Conservation (phyloP, 495 filamentous ascomycete genomes). For the Xylaria acuta region DNA sequence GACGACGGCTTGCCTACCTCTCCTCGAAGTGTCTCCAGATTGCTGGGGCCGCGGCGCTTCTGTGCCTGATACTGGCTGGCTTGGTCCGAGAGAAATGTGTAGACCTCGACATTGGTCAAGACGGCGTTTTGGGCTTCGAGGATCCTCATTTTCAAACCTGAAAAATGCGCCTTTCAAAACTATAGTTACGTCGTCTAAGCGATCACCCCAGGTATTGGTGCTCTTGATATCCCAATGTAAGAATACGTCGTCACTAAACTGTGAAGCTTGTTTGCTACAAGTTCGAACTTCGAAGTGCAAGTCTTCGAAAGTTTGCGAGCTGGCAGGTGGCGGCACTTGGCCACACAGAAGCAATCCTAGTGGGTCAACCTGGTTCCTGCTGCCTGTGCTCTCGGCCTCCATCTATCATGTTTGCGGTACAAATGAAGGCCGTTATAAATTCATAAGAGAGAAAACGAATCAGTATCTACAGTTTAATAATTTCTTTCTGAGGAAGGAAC, state of each 20-base stretch:
- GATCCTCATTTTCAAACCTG: conserved; percentile 52
- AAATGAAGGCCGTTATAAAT: too few relatives aligned
- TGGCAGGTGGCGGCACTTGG: conserved; percentile 1
- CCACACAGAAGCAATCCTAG: background rate
- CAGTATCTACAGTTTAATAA: too few relatives aligned
- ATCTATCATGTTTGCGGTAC: too few relatives aligned
- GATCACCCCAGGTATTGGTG: background rate
- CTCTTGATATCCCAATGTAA: background rate
- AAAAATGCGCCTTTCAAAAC: background rate
- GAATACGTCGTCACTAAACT: background rate
- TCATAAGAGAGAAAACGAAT: too few relatives aligned
- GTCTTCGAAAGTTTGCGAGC: background rate
- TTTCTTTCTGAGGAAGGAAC: too few relatives aligned
- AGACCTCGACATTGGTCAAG: conserved; percentile 57
- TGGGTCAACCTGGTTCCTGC: too few relatives aligned
- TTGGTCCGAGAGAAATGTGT: conserved; percentile 52
- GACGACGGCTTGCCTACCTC: conserved; percentile 34
- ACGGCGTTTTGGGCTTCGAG: conserved; percentile 54
- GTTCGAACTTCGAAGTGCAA: background rate
- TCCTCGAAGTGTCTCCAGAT: conserved; percentile 44
- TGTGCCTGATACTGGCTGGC: conserved; percentile 44
- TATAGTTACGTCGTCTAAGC: background rate
- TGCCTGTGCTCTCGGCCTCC: too few relatives aligned
- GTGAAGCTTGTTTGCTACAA: background rate
- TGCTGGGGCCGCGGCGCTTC: conserved; percentile 48